Percentiles rank a stretch among this genome's conserved stretches.
phyloP scores from a whole-genome alignment of 495 filamentous ascomycete genomes.

The Massariosphaeria phaeospora region DNA sequence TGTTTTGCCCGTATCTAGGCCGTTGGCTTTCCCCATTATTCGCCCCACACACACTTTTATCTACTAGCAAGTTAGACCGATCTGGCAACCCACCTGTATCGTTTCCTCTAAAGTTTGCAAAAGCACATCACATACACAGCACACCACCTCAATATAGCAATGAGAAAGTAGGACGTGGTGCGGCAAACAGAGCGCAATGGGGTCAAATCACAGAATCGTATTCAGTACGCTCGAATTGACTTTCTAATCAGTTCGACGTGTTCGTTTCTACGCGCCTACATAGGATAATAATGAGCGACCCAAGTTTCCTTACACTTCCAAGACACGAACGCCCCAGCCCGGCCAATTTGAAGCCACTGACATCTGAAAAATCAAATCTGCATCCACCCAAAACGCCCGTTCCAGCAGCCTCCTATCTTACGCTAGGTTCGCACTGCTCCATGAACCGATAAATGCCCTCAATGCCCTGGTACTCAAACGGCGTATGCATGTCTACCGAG shows the following conservation, averaged over 20 bases:
- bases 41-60: too few species aligned
- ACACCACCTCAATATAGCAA: too few species aligned
- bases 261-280: not conserved
- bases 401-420: slow-evolving; percentile 28
- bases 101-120: too few species aligned
- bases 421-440: slow-evolving; percentile 72
- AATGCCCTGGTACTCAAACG: slow-evolving; percentile 66
- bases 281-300: slow-evolving; percentile 18
- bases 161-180: too few species aligned
- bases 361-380: not conserved
- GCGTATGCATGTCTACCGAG: slow-evolving; percentile 34
- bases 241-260: not conserved
- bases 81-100: too few species aligned
- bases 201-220: not conserved
- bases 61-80: too few species aligned
- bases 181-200: too few species aligned
- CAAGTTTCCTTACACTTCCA: not conserved
- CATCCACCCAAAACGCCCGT: not conserved
- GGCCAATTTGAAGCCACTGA: slow-evolving; percentile 8
- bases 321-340: not conserved
- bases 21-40: too few species aligned
- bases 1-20: too few species aligned
- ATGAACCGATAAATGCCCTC: slow-evolving; percentile 86
- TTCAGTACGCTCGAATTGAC: not conserved
- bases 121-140: too few species aligned